Evolutionary conservation across 1,284 basidiomycete genomes (phyloP).

Genomic region (Sanghuangporus baumii): DNA sequence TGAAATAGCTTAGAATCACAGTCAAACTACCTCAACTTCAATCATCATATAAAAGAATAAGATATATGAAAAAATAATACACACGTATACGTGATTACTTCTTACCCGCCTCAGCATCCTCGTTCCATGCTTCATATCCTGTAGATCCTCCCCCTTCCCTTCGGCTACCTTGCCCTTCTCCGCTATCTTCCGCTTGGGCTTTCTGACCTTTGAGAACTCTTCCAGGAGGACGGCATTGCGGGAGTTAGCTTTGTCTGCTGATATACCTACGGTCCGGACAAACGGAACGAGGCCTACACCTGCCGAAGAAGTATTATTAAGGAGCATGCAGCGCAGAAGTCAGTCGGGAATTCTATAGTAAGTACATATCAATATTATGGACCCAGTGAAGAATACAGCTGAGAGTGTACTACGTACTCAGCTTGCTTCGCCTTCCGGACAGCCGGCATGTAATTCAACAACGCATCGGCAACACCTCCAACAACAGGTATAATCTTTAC

Average conservation of each 20-base stretch:
- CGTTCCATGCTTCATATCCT: slow-evolving; percentile 45
- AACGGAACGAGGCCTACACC: slow-evolving; percentile 74
- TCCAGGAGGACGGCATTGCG: slow-evolving; percentile 77
- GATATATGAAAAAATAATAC: too few relatives aligned
- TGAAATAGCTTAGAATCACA: too few relatives aligned
- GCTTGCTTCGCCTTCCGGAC: slow-evolving; percentile 72
- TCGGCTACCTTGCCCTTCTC: slow-evolving; percentile 10
- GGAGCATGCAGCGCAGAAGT: slow-evolving; percentile 68
- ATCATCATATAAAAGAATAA: too few relatives aligned
- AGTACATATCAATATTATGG: not conserved
- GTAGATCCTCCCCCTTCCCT: slow-evolving; percentile 27
- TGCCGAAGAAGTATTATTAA: slow-evolving; percentile 74
- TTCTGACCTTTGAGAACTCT: slow-evolving; percentile 46
- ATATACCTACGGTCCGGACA: slow-evolving; percentile 74
- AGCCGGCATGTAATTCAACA: slow-evolving; percentile 75
- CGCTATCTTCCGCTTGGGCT: not conserved
- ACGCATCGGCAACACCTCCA: slow-evolving; percentile 60
- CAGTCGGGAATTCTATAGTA: slow-evolving; percentile 52
- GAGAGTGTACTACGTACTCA: slow-evolving; percentile 35
- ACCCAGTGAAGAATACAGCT: not conserved
- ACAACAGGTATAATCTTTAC: slow-evolving; percentile 72
- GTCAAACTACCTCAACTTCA: too few relatives aligned
- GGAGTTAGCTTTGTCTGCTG: slow-evolving; percentile 77
- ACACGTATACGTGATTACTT: too few relatives aligned
- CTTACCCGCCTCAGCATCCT: slow-evolving; percentile 30